A percentile compares a stretch with the other conserved stretches of the same genome.
These are phyloP conservation scores for Porodaedalea pini DNA, from an alignment of 1,284 basidiomycete species.

Conservation along the genomic window DNA sequence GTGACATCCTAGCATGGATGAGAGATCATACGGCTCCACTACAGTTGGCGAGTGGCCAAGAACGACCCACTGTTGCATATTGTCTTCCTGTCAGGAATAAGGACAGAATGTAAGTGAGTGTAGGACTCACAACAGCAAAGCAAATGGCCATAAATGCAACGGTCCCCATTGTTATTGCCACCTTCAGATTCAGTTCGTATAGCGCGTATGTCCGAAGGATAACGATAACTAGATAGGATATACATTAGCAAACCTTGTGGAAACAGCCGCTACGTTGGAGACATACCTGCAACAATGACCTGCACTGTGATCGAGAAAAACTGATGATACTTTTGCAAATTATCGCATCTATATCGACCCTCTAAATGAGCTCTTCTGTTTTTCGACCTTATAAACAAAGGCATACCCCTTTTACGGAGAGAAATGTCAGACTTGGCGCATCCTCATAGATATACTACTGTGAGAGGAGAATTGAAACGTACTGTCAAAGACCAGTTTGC, in stretches of 20 bases:
- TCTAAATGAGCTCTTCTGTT: neutral
- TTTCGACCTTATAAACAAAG: neutral
- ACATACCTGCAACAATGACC: conserved; percentile 17
- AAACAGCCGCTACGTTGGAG: neutral
- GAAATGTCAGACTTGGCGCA: neutral
- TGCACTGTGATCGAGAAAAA: conserved; percentile 14
- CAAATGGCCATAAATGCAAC: conserved; percentile 9
- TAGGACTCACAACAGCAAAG: neutral
- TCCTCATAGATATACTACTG: neutral
- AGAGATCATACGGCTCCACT: neutral
- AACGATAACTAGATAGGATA: conserved; percentile 7
- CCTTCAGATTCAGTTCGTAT: conserved; percentile 7
- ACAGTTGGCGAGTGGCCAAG: neutral
- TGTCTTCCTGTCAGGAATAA: no score
- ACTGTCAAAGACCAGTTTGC: neutral
- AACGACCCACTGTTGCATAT: conserved; percentile 6
- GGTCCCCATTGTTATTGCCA: neutral
- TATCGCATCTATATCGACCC: conserved; percentile 7
- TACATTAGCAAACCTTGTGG: neutral
- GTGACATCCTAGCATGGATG: conserved; percentile 12
- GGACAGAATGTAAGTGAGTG: neutral
- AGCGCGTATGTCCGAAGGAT: conserved; percentile 21
- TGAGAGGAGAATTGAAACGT: neutral
- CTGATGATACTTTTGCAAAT: conserved; percentile 16
- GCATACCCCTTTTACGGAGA: neutral